phyloP scores from a whole-genome alignment of 2,329 filamentous ascomycete genomes.

The Fusarium nisikadoi region DNA sequence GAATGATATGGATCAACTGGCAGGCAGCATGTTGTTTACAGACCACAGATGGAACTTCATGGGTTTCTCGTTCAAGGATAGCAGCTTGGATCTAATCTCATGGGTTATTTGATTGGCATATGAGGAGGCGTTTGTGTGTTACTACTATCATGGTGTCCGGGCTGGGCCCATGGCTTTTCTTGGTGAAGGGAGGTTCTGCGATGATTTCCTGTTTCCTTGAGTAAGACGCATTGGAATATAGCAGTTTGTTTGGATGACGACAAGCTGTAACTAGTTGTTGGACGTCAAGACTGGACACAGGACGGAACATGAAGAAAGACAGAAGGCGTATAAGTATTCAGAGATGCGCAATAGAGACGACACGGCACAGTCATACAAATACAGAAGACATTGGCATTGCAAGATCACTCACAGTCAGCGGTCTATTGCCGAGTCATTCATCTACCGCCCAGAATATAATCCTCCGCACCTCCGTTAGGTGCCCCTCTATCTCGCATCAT shows the following conservation, averaged over 20 bases:
- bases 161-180: not conserved
- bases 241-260: slow-evolving; percentile 5
- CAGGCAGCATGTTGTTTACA: slow-evolving; percentile 8
- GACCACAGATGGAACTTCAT: not conserved
- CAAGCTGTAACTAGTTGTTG: slow-evolving; percentile 4
- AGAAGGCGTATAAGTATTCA: slow-evolving; percentile 10
- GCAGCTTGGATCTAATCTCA: not conserved
- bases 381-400: not conserved
- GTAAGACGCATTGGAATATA: slow-evolving; percentile 11
- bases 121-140: slow-evolving; percentile 25
- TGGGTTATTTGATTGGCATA: slow-evolving; percentile 3
- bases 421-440: slow-evolving; percentile 14
- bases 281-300: slow-evolving; percentile 7
- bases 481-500: not conserved
- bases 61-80: not conserved
- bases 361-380: not conserved
- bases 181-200: slow-evolving; percentile 7
- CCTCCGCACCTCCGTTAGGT: not conserved
- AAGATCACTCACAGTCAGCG: not conserved
- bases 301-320: slow-evolving; percentile 2
- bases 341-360: slow-evolving; percentile 16
- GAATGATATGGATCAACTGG: slow-evolving; percentile 9
- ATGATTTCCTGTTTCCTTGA: slow-evolving; percentile 11
- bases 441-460: not conserved
- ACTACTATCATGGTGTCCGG: slow-evolving; percentile 5